Percentiles rank a stretch among this genome's conserved stretches.
Evolutionary conservation across 1,139 yeast genomes (phyloP).

Genomic region (Kodamaea arcana): DNA sequence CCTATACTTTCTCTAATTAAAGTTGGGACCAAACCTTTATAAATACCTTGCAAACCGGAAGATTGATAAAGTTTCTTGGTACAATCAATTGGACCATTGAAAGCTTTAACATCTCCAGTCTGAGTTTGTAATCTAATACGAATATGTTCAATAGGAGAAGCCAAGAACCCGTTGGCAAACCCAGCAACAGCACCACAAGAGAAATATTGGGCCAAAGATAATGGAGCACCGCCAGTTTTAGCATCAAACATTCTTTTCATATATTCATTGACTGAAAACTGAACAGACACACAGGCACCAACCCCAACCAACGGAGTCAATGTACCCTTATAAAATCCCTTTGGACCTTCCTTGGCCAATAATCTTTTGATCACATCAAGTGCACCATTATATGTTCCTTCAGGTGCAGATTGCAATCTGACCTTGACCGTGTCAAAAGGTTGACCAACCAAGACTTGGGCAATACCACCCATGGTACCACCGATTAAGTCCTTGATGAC

Average conservation of each 20-base stretch:
- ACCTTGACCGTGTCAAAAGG: conserved; percentile 96
- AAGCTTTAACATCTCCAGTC: conserved; percentile 44
- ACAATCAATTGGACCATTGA: conserved; percentile 80
- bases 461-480: conserved; percentile 91
- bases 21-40: conserved; percentile 78
- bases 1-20: conserved; percentile 81
- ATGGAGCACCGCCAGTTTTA: conserved; percentile 35
- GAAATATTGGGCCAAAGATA: conserved; percentile 59
- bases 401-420: conserved; percentile 79
- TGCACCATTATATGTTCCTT: conserved; percentile 71
- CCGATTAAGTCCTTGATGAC: conserved; percentile 80
- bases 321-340: conserved; percentile 88
- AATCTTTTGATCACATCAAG: conserved; percentile 70
- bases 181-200: conserved; percentile 86
- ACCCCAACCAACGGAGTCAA: conserved; percentile 80
- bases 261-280: conserved; percentile 80
- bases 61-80: conserved; percentile 51
- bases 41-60: conserved; percentile 59
- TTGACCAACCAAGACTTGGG: conserved; percentile 93
- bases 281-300: conserved; percentile 88
- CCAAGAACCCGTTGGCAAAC: conserved; percentile 78
- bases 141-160: conserved; percentile 89
- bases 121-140: conserved; percentile 90
- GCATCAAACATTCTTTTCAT: conserved; percentile 74
- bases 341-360: conserved; percentile 67